A percentile compares a stretch with the other conserved stretches of the same genome.
Conservation (phyloP, 2,329 filamentous ascomycete genomes). For the Chrysoporthe deuterocubensis region DNA sequence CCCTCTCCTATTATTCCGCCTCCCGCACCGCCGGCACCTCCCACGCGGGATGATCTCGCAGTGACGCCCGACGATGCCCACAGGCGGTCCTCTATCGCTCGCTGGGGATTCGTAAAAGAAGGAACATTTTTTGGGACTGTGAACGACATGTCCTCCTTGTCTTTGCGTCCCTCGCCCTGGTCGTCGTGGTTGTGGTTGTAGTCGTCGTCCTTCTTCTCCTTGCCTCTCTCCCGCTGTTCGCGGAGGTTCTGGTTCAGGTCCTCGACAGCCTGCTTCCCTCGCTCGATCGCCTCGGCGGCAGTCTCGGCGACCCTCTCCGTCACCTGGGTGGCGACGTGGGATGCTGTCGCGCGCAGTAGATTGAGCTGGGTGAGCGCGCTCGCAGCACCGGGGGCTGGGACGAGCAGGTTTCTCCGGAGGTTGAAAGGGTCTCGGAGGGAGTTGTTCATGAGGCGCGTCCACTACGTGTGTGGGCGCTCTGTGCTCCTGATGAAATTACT, state of each 20-base stretch:
- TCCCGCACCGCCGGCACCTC: slow-evolving; percentile 18
- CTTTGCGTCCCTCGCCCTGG: slow-evolving; percentile 9
- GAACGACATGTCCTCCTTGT: slow-evolving; percentile 62
- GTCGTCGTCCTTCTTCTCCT: slow-evolving; percentile 32
- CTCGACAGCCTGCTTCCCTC: slow-evolving; percentile 52
- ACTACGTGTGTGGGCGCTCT: slow-evolving; percentile 15
- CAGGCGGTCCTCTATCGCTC: slow-evolving; percentile 66
- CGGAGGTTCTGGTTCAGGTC: slow-evolving; percentile 32
- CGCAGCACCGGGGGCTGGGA: slow-evolving; percentile 42
- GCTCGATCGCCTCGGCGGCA: slow-evolving; percentile 54
- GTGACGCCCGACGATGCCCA: slow-evolving; percentile 62
- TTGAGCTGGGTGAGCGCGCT: slow-evolving; percentile 38
- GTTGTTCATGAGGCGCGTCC: slow-evolving; percentile 28
- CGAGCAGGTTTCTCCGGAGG: slow-evolving; percentile 46
- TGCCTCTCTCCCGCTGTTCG: slow-evolving; percentile 26
- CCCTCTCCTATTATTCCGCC: slow-evolving; percentile 54
- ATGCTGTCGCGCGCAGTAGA: slow-evolving; percentile 54
- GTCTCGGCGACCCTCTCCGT: slow-evolving; percentile 42
- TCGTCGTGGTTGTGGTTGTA: slow-evolving; percentile 21
- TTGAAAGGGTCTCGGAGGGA: slow-evolving; percentile 31
- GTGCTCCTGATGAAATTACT: background rate
- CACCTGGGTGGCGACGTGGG: slow-evolving; percentile 44
- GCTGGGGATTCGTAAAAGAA: slow-evolving; percentile 67
- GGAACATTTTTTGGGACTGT: slow-evolving; percentile 71
- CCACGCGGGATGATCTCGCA: slow-evolving; percentile 42